These are phyloP conservation scores for Ottelia alismoides DNA, from an alignment of 106 monocot species.

Conservation along the genomic window DNA sequence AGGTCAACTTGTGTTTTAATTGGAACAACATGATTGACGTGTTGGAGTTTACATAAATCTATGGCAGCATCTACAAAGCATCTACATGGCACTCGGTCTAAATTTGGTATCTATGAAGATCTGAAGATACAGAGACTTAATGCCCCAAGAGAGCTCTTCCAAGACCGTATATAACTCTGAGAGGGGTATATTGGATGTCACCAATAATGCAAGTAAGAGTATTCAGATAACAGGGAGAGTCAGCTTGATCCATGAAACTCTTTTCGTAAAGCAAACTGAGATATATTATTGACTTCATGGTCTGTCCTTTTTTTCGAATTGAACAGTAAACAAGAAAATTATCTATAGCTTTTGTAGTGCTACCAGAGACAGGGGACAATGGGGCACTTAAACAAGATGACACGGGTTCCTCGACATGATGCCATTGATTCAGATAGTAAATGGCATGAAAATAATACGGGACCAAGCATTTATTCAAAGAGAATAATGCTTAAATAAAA, in stretches of 20 bases:
- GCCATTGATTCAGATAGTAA: too few relatives aligned
- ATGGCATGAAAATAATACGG: too few relatives aligned
- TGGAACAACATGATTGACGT: conserved; percentile 54
- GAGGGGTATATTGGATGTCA: conserved; percentile 63
- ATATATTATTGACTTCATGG: conserved; percentile 60
- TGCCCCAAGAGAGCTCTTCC: conserved; percentile 36
- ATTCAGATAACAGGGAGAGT: conserved; percentile 17
- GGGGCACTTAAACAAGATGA: conserved; percentile 82
- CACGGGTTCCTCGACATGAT: too few relatives aligned
- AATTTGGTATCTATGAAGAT: conserved; percentile 33
- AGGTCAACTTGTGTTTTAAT: conserved; percentile 85
- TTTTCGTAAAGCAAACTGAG: conserved; percentile 32
- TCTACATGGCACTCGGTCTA: conserved; percentile 54
- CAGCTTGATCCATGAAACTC: conserved; percentile 41
- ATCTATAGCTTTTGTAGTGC: conserved; percentile 47
- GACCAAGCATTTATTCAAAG: too few relatives aligned
- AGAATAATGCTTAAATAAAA: too few relatives aligned
- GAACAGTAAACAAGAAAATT: conserved; percentile 54
- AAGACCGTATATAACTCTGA: conserved; percentile 42
- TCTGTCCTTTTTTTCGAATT: conserved; percentile 32
- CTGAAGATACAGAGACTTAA: conserved; percentile 17
- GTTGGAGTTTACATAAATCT: conserved; percentile 87
- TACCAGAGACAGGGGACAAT: conserved; percentile 54
- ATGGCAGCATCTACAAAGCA: conserved; percentile 78
- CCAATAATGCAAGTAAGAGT: conserved; percentile 29